phyloP scores from a whole-genome alignment of 495 filamentous ascomycete species.

The Rhypophila decipiens region DNA sequence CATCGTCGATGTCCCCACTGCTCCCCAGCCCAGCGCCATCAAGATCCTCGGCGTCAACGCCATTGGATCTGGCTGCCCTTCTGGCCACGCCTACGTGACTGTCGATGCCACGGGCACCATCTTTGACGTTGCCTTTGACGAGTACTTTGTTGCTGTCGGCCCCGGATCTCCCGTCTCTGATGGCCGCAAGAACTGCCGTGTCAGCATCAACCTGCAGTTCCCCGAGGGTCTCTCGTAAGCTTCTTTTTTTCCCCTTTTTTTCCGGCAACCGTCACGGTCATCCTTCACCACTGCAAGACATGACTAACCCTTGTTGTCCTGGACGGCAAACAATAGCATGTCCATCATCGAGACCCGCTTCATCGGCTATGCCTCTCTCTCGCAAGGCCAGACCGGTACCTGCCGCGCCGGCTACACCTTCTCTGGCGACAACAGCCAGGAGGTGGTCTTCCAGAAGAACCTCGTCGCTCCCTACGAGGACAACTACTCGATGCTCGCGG shows the following conservation, averaged over 20 bases:
- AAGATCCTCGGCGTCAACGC: slow-evolving; percentile 24
- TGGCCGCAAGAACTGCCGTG: slow-evolving; percentile 41
- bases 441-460: slow-evolving; percentile 31
- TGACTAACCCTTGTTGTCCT: too few relatives aligned
- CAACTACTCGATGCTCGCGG: slow-evolving; percentile 26
- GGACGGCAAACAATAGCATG: slow-evolving; percentile 12
- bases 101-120: slow-evolving; percentile 28
- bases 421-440: slow-evolving; percentile 22
- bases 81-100: slow-evolving; percentile 24
- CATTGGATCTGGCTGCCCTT: slow-evolving; percentile 26
- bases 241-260: too few relatives aligned
- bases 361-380: slow-evolving; percentile 22
- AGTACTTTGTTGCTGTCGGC: slow-evolving; percentile 41
- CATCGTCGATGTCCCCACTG: not conserved
- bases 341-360: slow-evolving; percentile 32
- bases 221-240: slow-evolving; percentile 20
- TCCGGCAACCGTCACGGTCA: too few relatives aligned
- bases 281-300: not conserved
- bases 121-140: slow-evolving; percentile 43
- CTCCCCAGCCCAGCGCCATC: slow-evolving; percentile 7
- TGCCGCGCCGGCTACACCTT: slow-evolving; percentile 24
- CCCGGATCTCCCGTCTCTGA: slow-evolving; percentile 29
- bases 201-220: slow-evolving; percentile 39
- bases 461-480: slow-evolving; percentile 22
- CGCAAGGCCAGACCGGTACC: slow-evolving; percentile 17